Conservation (phyloP, 495 filamentous ascomycete species). For the Xylaria acuta region DNA sequence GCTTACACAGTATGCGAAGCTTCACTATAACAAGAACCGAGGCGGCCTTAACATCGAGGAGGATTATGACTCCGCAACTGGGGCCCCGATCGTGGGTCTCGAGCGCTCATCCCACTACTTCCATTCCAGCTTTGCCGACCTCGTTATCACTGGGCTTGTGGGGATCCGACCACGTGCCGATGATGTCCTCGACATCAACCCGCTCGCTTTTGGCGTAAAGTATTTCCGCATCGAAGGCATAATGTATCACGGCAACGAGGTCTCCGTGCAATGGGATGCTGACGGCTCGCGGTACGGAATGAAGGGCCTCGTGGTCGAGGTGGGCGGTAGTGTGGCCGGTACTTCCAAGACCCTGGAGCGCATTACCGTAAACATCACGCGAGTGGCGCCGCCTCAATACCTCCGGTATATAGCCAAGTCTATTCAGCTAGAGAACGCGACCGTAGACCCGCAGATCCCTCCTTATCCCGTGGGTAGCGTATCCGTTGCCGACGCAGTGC, state of each 20-base stretch:
- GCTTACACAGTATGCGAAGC: constrained; percentile 37
- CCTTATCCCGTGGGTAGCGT: constrained; percentile 34
- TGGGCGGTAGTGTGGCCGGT: constrained; percentile 23
- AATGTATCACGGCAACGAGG: constrained; percentile 42
- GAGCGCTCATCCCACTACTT: constrained; percentile 42
- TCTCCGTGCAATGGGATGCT: constrained; percentile 41
- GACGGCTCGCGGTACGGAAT: constrained; percentile 34
- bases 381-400: constrained; percentile 28
- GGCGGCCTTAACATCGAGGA: constrained; percentile 40
- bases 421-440: constrained; percentile 32
- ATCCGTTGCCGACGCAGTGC: constrained; percentile 35
- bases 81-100: constrained; percentile 27
- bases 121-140: constrained; percentile 43
- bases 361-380: constrained; percentile 22
- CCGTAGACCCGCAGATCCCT: background rate
- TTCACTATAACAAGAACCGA: constrained; percentile 36
- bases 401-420: constrained; percentile 32
- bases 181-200: constrained; percentile 41
- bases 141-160: constrained; percentile 39
- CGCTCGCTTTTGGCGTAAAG: constrained; percentile 33
- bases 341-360: background rate
- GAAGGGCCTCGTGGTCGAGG: constrained; percentile 35
- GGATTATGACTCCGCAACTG: constrained; percentile 36
- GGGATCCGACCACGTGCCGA: constrained; percentile 39
- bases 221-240: constrained; percentile 43